Conservation (phyloP, 2,329 filamentous ascomycete species). For the Colletotrichum chlorophyti region DNA sequence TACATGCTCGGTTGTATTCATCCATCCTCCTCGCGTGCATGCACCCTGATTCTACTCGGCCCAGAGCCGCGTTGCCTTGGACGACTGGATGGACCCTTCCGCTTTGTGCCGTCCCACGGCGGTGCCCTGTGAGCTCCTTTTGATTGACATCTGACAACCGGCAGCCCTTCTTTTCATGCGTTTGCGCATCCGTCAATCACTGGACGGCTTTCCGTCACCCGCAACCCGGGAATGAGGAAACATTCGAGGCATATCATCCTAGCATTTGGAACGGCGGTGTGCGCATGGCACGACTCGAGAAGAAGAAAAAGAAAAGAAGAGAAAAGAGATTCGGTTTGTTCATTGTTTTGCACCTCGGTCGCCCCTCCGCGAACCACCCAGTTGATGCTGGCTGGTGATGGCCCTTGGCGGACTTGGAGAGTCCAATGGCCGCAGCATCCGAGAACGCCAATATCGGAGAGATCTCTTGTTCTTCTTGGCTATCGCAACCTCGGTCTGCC, state of each 20-base stretch:
- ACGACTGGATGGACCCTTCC: constrained; percentile 7
- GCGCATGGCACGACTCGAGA: constrained; percentile 18
- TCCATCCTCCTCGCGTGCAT: constrained; percentile 19
- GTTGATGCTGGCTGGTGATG: not conserved
- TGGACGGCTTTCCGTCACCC: not conserved
- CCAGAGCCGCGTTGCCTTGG: constrained; percentile 4
- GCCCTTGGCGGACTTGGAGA: constrained; percentile 17
- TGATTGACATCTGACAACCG: constrained; percentile 17
- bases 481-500: constrained; percentile 3
- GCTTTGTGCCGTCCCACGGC: constrained; percentile 8
- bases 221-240: constrained; percentile 9
- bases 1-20: constrained; percentile 8
- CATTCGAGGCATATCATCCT: constrained; percentile 14
- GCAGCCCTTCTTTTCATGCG: constrained; percentile 14
- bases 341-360: not conserved
- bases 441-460: constrained; percentile 10
- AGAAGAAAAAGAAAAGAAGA: not conserved
- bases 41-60: constrained; percentile 1
- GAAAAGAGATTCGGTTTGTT: constrained; percentile 3
- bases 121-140: constrained; percentile 12
- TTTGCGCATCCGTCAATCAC: constrained; percentile 1
- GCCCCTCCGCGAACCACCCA: not conserved
- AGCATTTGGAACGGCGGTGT: not conserved
- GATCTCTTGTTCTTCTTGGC: constrained; percentile 25
- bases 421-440: not conserved